These are phyloP conservation scores for Kalaharituber pfeilii DNA, from an alignment of 2,329 filamentous ascomycete genomes.

Conservation along the genomic window DNA sequence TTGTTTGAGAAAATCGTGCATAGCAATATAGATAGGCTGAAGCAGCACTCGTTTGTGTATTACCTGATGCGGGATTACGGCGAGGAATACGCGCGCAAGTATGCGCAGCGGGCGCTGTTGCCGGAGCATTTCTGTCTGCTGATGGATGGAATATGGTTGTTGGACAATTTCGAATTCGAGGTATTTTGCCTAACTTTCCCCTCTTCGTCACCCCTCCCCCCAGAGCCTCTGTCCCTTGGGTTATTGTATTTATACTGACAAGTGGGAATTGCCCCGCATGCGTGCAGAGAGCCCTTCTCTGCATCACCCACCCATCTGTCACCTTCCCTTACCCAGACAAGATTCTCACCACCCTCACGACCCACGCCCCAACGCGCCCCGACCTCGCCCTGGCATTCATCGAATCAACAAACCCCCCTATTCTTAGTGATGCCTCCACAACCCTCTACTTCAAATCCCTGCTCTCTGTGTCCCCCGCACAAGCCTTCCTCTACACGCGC, in stretches of 20 bases:
- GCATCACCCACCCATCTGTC: slow-evolving; percentile 11
- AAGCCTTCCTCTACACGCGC: slow-evolving; percentile 15
- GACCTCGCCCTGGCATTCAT: slow-evolving; percentile 12
- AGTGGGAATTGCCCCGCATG: not conserved
- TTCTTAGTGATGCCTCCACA: slow-evolving; percentile 11
- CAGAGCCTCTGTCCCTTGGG: not conserved
- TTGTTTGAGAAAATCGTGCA: slow-evolving; percentile 9
- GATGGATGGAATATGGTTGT: slow-evolving; percentile 15
- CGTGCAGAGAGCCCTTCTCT: slow-evolving; percentile 7
- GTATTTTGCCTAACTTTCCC: not conserved
- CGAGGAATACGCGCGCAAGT: slow-evolving; percentile 7
- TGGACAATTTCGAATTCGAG: slow-evolving; percentile 15
- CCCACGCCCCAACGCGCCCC: slow-evolving; percentile 7
- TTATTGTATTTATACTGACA: not conserved
- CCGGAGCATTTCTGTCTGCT: slow-evolving; percentile 11
- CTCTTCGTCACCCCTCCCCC: not conserved
- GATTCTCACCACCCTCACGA: slow-evolving; percentile 10
- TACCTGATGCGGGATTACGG: slow-evolving; percentile 15
- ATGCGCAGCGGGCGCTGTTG: slow-evolving; percentile 7
- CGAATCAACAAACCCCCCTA: slow-evolving; percentile 7
- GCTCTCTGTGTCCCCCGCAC: slow-evolving; percentile 8
- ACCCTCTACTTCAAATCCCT: slow-evolving; percentile 11
- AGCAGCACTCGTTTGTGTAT: slow-evolving; percentile 16
- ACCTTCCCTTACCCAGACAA: slow-evolving; percentile 13
- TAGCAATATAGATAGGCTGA: slow-evolving; percentile 15